A percentile compares a stretch with the other conserved stretches of the same genome.
Conservation (phyloP, 1,284 basidiomycete genomes). For the Puccinia horiana region DNA sequence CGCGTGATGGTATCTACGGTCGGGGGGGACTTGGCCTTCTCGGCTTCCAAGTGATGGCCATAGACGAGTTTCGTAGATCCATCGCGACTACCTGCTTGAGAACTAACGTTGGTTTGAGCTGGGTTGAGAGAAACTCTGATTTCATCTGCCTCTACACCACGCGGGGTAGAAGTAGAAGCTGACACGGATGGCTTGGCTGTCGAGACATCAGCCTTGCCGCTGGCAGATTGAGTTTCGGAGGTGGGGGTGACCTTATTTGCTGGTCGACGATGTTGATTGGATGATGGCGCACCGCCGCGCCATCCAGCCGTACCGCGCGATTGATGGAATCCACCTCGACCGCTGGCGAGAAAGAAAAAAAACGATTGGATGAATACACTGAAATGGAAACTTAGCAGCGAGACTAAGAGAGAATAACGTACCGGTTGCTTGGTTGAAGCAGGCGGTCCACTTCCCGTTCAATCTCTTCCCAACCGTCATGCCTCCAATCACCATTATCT, state of each 20-base stretch:
- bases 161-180: not conserved
- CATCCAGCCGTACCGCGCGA: not conserved
- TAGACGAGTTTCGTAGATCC: not conserved
- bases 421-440: conserved; percentile 22
- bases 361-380: not conserved
- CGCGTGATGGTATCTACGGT: not conserved
- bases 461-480: conserved; percentile 48
- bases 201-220: not conserved
- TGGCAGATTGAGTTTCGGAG: not conserved
- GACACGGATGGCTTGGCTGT: not conserved
- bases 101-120: not conserved
- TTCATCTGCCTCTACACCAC: not conserved
- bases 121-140: not conserved
- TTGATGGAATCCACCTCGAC: conserved; percentile 9
- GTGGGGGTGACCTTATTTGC: not conserved
- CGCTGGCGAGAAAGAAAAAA: not conserved
- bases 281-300: conserved; percentile 16
- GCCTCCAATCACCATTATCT: conserved; percentile 37
- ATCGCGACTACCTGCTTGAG: not conserved
- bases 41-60: not conserved
- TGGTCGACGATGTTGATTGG: conserved; percentile 9
- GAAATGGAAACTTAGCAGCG: not conserved
- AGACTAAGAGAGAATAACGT: conserved; percentile 5
- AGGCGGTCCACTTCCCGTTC: conserved; percentile 37
- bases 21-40: not conserved